These are phyloP conservation scores for Choiromyces venosus DNA, from an alignment of 495 filamentous ascomycete genomes.

Conservation along the genomic window DNA sequence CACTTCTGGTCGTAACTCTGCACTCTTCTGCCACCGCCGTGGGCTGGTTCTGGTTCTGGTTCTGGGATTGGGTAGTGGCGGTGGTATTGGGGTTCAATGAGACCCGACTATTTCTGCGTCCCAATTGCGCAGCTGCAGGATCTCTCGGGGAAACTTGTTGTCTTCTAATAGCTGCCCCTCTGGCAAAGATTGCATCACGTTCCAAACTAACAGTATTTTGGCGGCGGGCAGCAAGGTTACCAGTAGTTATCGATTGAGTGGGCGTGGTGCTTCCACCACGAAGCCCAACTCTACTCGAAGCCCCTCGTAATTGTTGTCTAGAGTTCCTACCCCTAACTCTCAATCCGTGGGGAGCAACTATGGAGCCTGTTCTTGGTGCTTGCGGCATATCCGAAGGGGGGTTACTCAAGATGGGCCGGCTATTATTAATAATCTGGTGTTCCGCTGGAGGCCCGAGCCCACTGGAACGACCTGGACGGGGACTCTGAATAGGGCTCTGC, in stretches of 20 bases:
- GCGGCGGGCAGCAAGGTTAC: background rate
- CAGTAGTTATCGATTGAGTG: background rate
- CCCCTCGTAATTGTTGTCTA: constrained; percentile 25
- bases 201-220: background rate
- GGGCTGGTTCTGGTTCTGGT: background rate
- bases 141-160: background rate
- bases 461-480: background rate
- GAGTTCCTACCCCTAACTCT: constrained; percentile 25
- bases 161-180: background rate
- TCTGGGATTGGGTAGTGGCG: background rate
- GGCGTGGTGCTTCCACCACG: constrained; percentile 21
- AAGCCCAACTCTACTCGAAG: constrained; percentile 26
- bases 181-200: background rate
- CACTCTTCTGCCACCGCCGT: background rate
- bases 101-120: background rate
- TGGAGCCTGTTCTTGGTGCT: constrained; percentile 19
- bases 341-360: constrained; percentile 26
- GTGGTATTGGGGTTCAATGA: background rate
- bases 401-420: constrained; percentile 1
- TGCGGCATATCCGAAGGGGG: constrained; percentile 10
- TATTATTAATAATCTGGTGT: constrained; percentile 5
- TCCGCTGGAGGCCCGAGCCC: background rate
- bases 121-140: background rate
- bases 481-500: background rate
- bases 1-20: background rate